Base-by-base conservation (phyloP, 805 yeast species). In the Hanseniaspora occidentalis region DNA sequence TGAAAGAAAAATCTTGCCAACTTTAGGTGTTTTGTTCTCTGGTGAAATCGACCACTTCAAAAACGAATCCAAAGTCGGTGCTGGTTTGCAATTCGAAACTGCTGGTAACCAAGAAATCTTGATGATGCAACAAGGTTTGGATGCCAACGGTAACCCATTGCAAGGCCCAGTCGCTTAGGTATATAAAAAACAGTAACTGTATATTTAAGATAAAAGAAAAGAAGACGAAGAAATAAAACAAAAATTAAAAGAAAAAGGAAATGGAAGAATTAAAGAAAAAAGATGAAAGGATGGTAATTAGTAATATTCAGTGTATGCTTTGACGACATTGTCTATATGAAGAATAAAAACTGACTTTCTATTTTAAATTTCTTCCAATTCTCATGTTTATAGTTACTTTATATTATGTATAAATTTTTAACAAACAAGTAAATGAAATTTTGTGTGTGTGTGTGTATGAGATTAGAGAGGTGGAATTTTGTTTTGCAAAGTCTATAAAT, bases 81-180 rank as follows among this genome's bases (percentile, higher is more conserved):
- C 88, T 53, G 97, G 96, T 62, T 71, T 92, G 54, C 96, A 89
- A 70, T 79, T 92, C 50, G 97, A 92, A 71, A 79, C 92, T 49
- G 89, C 92, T 43, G 96, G 96, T 58, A 78, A 83, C 56, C 95
- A 88, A 68, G 92, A 84, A 68, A 74, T 85, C 52, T 77, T 84
- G 72, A 73, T 83, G 79, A 78, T 81, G 85, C 94, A 82, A 68
- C 86, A 81, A 65, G 89, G 89, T 54, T 68, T 82, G 64, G 94
- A 82, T 58, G 81, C 78, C 50, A 77, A 82, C 56, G 94, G 92
- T 57, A 82, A 82, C 70, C 89, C 92, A 54, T 71, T 82, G 49
- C 85, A 81, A 54, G 84, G 84, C 54, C 84, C 83, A 45, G 83
- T 18, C 10, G 25, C 37, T 22, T 19, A 16, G 10, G 14, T 14